These are phyloP conservation scores for Xerocomellus dryophilus DNA, from an alignment of 768 basidiomycete species.

Conservation along the genomic window DNA sequence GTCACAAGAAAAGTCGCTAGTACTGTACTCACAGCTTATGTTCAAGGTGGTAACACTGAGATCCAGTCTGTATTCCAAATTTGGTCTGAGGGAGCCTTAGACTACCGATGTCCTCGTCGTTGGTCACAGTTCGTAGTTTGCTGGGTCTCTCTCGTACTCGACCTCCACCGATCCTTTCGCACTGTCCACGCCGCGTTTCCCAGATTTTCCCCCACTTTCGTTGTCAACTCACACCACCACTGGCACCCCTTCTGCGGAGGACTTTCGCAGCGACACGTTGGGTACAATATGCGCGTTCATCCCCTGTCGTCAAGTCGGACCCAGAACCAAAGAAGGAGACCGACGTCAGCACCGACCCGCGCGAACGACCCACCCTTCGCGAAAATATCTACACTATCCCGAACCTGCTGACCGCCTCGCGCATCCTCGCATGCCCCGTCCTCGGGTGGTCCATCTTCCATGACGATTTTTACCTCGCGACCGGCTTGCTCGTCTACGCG, in stretches of 20 bases:
- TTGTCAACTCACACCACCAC: not conserved
- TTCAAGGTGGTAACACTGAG: too few species aligned
- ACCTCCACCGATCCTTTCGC: not conserved
- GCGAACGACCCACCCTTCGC: slow-evolving; percentile 39
- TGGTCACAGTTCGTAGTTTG: not conserved
- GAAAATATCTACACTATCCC: slow-evolving; percentile 96
- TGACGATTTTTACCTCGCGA: slow-evolving; percentile 77
- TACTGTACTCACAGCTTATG: too few species aligned
- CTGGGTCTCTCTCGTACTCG: slow-evolving; percentile 10
- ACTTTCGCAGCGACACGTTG: slow-evolving; percentile 12
- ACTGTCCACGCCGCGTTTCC: not conserved
- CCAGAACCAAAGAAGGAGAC: slow-evolving; percentile 5
- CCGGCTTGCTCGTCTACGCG: slow-evolving; percentile 81
- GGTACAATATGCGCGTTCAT: slow-evolving; percentile 10
- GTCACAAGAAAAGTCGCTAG: not conserved
- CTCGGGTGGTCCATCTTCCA: slow-evolving; percentile 89
- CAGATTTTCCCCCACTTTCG: not conserved
- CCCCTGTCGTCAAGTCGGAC: slow-evolving; percentile 4
- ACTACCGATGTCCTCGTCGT: slow-evolving; percentile 13
- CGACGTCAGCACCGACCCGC: not conserved
- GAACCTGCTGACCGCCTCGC: slow-evolving; percentile 82
- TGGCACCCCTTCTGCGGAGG: slow-evolving; percentile 5
- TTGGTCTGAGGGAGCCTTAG: not conserved
- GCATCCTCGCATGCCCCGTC: slow-evolving; percentile 85
- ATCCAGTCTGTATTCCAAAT: slow-evolving; percentile 1